Conservation (phyloP, 2,329 filamentous ascomycete genomes). For the Claviceps pazoutovae region DNA sequence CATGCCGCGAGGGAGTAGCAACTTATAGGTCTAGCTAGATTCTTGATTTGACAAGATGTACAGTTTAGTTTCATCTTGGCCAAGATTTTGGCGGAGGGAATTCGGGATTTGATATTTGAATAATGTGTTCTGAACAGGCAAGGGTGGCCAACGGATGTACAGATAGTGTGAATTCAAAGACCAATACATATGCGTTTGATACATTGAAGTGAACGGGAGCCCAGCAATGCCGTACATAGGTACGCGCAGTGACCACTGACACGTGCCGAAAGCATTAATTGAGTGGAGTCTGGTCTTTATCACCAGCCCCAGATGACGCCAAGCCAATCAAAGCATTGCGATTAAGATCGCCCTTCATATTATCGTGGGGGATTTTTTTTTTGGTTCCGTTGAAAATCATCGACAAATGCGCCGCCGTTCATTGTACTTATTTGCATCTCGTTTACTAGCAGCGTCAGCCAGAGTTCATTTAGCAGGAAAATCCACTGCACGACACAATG, state of each 20-base stretch:
- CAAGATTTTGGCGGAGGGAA: neutral
- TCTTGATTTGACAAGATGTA: neutral
- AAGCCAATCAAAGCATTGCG: slow-evolving; percentile 1
- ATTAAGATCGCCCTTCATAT: neutral
- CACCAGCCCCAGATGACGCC: too few species aligned
- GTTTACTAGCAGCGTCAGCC: too few species aligned
- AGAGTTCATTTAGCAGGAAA: neutral
- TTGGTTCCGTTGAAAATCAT: neutral
- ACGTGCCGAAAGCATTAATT: too few species aligned
- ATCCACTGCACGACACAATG: slow-evolving; percentile 14
- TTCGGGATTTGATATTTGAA: neutral
- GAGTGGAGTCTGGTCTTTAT: neutral
- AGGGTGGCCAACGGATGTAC: neutral
- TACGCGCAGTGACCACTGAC: too few species aligned
- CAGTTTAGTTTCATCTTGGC: neutral
- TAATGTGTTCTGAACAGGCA: neutral
- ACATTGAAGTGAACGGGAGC: too few species aligned
- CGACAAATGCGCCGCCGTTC: neutral
- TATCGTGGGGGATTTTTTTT: neutral
- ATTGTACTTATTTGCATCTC: neutral
- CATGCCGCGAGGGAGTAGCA: neutral
- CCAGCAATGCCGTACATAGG: too few species aligned
- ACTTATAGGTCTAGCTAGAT: neutral
- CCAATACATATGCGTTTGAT: too few species aligned
- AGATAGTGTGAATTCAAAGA: neutral